phyloP scores from a whole-genome alignment of 129 eudicot genomes.

The Chrysanthemum makinoi region DNA sequence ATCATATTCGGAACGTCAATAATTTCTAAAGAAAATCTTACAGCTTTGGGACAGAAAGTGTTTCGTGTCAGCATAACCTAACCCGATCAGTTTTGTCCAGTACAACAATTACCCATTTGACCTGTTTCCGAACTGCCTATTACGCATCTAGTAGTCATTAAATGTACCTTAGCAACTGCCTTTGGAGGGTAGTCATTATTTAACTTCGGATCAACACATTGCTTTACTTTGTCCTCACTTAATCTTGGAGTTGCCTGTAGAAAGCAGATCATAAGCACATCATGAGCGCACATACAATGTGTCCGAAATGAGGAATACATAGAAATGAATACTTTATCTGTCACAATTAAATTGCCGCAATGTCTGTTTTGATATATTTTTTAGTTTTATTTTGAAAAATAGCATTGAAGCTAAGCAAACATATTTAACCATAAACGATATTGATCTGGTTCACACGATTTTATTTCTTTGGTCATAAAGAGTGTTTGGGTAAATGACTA shows the following conservation, averaged over 20 bases:
- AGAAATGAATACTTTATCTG: background rate
- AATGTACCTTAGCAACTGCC: constrained; percentile 86
- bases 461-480: background rate
- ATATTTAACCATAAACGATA: background rate
- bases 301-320: constrained; percentile 2
- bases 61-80: background rate
- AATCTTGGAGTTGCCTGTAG: constrained; percentile 92
- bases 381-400: background rate
- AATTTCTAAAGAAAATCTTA: constrained; percentile 4
- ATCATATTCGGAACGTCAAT: too few relatives aligned
- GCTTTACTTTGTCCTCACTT: constrained; percentile 97
- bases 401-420: background rate
- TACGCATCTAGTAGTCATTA: background rate
- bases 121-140: background rate
- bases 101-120: background rate
- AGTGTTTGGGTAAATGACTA: constrained; percentile 1
- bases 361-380: background rate
- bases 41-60: background rate
- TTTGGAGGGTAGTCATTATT: constrained; percentile 78
- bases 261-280: constrained; percentile 21
- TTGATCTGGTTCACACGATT: background rate
- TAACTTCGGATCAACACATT: constrained; percentile 96
- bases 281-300: background rate
- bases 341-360: background rate
- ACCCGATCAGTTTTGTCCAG: too few relatives aligned